phyloP scores from a whole-genome alignment of 2,329 filamentous ascomycete species.

The Golovinomyces cichoracearum region DNA sequence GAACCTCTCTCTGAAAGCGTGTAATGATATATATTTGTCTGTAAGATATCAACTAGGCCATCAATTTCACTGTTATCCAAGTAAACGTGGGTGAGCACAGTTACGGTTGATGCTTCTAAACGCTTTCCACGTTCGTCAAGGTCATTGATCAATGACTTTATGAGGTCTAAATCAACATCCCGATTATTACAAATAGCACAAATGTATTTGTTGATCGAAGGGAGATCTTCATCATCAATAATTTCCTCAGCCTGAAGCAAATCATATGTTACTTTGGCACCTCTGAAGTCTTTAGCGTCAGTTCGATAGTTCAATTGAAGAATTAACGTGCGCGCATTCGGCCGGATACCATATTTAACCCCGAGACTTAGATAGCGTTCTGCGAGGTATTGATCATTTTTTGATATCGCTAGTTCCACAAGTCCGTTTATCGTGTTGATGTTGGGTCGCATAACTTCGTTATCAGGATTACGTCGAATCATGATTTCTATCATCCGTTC shows the following conservation, averaged over 20 bases:
- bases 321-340: conserved; percentile 44
- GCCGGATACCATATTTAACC: conserved; percentile 34
- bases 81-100: conserved; percentile 45
- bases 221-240: conserved; percentile 30
- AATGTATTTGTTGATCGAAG: conserved; percentile 45
- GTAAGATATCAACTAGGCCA: conserved; percentile 60
- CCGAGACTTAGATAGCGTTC: conserved; percentile 47
- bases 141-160: conserved; percentile 47
- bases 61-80: conserved; percentile 50
- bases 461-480: conserved; percentile 22
- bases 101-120: conserved; percentile 49
- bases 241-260: conserved; percentile 30
- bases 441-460: conserved; percentile 29
- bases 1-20: conserved; percentile 40
- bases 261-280: conserved; percentile 39
- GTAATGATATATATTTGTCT: conserved; percentile 44
- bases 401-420: conserved; percentile 44
- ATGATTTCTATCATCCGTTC: conserved; percentile 47
- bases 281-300: conserved; percentile 44
- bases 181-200: conserved; percentile 35
- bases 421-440: conserved; percentile 52
- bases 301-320: conserved; percentile 54
- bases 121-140: conserved; percentile 43
- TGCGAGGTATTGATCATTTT: conserved; percentile 42
- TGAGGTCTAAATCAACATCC: conserved; percentile 38